A percentile compares a stretch with the other conserved stretches of the same genome.
Evolutionary conservation across 2,329 filamentous ascomycete genomes (phyloP).

Genomic region (Trichoderma atrobrunneum): DNA sequence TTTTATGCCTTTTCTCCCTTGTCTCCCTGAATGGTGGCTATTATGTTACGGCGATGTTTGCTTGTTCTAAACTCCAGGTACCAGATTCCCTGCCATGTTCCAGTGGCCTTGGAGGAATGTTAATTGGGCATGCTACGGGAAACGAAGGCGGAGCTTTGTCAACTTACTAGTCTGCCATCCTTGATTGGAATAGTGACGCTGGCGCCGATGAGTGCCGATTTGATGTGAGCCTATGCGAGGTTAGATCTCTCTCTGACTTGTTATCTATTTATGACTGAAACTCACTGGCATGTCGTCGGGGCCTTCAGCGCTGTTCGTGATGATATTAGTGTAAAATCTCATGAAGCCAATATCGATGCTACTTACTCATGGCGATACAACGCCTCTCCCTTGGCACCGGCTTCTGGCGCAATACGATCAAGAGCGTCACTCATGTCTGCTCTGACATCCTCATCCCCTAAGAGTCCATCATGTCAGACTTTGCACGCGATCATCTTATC

Average conservation of each 20-base stretch:
- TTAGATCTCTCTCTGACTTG: not conserved
- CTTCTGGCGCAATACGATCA: conserved; percentile 80
- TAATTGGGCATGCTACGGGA: not conserved
- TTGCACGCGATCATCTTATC: not conserved
- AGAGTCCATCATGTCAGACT: not conserved
- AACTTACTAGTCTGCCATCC: conserved; percentile 69
- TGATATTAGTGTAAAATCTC: not conserved
- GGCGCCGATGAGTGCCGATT: conserved; percentile 83
- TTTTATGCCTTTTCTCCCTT: conserved; percentile 69
- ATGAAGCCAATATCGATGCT: not conserved
- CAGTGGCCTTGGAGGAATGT: conserved; percentile 46
- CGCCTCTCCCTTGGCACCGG: conserved; percentile 66
- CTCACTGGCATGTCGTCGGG: conserved; percentile 86
- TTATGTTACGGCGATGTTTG: conserved; percentile 75
- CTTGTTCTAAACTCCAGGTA: conserved; percentile 82
- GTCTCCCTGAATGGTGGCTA: conserved; percentile 94
- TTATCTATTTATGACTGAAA: not conserved
- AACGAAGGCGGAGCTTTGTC: not conserved
- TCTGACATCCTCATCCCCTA: conserved; percentile 74
- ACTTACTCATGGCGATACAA: conserved; percentile 70
- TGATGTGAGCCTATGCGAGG: conserved; percentile 73
- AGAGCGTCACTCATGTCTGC: conserved; percentile 91
- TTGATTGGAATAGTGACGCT: conserved; percentile 89
- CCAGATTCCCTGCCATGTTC: conserved; percentile 87
- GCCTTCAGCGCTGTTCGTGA: conserved; percentile 68